Evolutionary conservation across 2,329 filamentous ascomycete genomes (phyloP), one percentile per base, ranked within the genome.

Genomic region (Huntiella moniliformis): DNA sequence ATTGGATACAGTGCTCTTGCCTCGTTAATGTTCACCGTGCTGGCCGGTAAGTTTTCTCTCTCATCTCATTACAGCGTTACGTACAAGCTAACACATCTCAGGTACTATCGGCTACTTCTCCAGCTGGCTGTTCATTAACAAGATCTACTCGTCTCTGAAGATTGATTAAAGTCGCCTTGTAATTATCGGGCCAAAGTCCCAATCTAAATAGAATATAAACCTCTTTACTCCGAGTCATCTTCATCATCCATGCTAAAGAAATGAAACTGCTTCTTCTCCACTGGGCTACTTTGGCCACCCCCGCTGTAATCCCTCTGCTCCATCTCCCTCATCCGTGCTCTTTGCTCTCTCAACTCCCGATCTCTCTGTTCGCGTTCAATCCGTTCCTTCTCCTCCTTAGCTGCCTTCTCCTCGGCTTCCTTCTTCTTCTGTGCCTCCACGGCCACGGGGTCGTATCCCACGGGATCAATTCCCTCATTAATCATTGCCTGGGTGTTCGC

Each of bases 71-170:
- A 28, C 15, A 28, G 15, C 28, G 7, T 15, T 18, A 3, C 28
- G 4, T 45, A 35, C 50, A 56, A 52, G 57, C 52, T 52, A 6
- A 13, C 46, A 51, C 13, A 22, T 45, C 48, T 3, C 52, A 95
- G 91, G 88, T 31, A 82, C 88, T 1, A 96, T 98, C 58, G 91
- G 91, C 46, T 95, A 91, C 67, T 85, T 95, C 55, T 77, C 91
- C 6, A 92, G 85, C 60, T 96, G 87, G 84, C 73, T 81, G 59
- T 98, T 98, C 59, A 81, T 93, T 45, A 76, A 83, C 54, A 88
- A 82, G 61, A 98, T 98, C 51, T 98, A 98, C 61, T 68, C 77
- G 17, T 95, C 87, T n/a, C 93, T 98, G 66, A 98, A 98, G 69
- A 86, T 98, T 53, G 91, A 98, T 60, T 98, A 66, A 61, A 32